A percentile compares a stretch with the other conserved stretches of the same genome.
Conservation (phyloP, 1,284 basidiomycete genomes). For the Athelia psychrophila region DNA sequence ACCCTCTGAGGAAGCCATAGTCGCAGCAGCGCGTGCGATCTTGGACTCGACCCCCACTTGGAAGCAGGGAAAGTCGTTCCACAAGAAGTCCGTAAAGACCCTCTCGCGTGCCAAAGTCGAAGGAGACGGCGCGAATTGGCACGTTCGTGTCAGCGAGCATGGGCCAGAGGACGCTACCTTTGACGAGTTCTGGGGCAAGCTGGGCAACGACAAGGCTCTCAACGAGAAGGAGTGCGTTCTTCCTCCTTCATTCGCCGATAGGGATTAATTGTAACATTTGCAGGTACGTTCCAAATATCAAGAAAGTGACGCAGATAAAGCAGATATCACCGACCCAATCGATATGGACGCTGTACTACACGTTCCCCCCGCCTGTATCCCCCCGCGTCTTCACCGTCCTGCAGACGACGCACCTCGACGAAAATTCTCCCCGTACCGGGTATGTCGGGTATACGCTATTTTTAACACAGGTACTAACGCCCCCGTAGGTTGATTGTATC, state of each 20-base stretch:
- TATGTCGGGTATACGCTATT: constrained; percentile 26
- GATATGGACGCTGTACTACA: constrained; percentile 74
- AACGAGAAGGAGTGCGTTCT: constrained; percentile 65
- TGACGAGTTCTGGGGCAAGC: constrained; percentile 66
- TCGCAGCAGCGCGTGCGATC: constrained; percentile 51
- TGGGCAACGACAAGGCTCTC: constrained; percentile 61
- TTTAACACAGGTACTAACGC: not conserved
- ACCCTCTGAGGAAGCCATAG: constrained; percentile 54
- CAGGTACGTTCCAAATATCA: constrained; percentile 65
- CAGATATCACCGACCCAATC: constrained; percentile 57
- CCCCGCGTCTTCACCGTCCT: constrained; percentile 75
- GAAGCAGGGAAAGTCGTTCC: constrained; percentile 64
- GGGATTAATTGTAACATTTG: not conserved
- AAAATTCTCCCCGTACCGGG: constrained; percentile 53
- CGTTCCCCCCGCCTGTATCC: constrained; percentile 64
- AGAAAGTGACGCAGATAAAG: constrained; percentile 61
- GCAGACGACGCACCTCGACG: constrained; percentile 53
- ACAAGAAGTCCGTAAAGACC: constrained; percentile 53
- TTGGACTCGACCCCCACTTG: constrained; percentile 53
- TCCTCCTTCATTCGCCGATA: not conserved
- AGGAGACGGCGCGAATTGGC: constrained; percentile 60
- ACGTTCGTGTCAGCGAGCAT: constrained; percentile 66
- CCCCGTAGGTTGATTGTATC: constrained; percentile 59
- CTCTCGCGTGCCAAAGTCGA: constrained; percentile 46
- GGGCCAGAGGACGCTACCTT: constrained; percentile 61